Evolutionary conservation across 2,329 filamentous ascomycete species (phyloP).

Genomic region (Scedosporium boydii): DNA sequence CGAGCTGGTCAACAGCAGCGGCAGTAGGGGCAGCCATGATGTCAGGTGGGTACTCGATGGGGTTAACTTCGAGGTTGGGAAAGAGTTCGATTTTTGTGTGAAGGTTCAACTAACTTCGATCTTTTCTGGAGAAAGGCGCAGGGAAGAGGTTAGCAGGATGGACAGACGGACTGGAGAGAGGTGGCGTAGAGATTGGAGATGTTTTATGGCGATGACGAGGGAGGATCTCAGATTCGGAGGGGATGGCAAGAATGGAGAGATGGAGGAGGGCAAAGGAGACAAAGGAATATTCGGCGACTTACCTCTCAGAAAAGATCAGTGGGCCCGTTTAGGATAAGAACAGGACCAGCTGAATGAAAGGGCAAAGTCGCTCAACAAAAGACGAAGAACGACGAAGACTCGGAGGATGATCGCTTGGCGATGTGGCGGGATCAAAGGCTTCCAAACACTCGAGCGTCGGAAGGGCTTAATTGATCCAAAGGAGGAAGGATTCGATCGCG

Average conservation of each 20-base stretch:
- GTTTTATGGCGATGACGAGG: slow-evolving; percentile 5
- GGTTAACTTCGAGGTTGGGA: background rate
- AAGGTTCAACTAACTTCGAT: slow-evolving; percentile 1
- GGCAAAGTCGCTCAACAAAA: background rate
- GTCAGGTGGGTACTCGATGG: background rate
- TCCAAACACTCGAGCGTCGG: background rate
- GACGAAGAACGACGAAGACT: slow-evolving; percentile 1
- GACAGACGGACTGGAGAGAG: background rate
- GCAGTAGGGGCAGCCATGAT: slow-evolving; percentile 15
- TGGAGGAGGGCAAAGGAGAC: background rate
- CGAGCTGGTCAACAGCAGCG: slow-evolving; percentile 69
- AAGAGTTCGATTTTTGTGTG: slow-evolving; percentile 14
- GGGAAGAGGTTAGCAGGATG: slow-evolving; percentile 10
- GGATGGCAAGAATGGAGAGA: background rate
- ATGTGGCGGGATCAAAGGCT: background rate
- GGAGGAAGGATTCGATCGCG: background rate
- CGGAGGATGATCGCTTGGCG: background rate
- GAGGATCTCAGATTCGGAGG: slow-evolving; percentile 19
- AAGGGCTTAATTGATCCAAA: background rate
- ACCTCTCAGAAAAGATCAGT: background rate
- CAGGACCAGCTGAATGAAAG: background rate
- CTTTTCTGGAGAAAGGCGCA: slow-evolving; percentile 13
- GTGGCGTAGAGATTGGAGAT: background rate
- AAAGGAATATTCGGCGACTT: background rate
- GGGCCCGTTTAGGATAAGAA: background rate